Conservation (phyloP, 2,329 filamentous ascomycete genomes). For the Monosporascus cannonballus region DNA sequence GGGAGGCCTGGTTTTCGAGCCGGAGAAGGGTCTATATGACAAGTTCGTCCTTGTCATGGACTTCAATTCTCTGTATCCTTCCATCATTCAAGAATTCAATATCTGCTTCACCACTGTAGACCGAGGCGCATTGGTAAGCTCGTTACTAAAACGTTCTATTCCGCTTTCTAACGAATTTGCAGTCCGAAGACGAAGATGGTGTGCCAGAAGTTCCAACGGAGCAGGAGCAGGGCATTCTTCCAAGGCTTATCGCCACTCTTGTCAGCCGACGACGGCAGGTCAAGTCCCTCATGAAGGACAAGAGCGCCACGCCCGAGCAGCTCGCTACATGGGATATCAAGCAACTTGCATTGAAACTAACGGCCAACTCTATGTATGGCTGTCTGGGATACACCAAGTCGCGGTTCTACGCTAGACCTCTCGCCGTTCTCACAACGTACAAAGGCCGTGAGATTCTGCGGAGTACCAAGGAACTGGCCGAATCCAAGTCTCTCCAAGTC, state of each 20-base stretch:
- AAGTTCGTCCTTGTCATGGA: constrained; percentile 99
- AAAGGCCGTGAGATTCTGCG: constrained; percentile 96
- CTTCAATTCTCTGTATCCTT: constrained; percentile 98
- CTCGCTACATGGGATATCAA: constrained; percentile 97
- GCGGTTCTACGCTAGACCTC: constrained; percentile 89
- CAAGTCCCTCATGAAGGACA: constrained; percentile 95
- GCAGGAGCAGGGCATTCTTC: constrained; percentile 78
- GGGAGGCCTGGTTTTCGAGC: constrained; percentile 96
- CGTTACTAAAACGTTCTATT: background rate
- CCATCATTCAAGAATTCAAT: constrained; percentile 98
- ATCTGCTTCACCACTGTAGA: constrained; percentile 99
- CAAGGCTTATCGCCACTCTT: constrained; percentile 83
- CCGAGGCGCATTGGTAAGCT: constrained; percentile 60
- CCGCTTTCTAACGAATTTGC: constrained; percentile 25
- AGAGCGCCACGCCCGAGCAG: constrained; percentile 76
- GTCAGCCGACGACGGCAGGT: constrained; percentile 86
- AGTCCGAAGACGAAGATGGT: constrained; percentile 74
- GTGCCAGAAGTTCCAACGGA: constrained; percentile 81
- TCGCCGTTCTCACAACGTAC: constrained; percentile 92
- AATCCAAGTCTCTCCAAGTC: constrained; percentile 84
- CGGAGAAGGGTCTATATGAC: constrained; percentile 95
- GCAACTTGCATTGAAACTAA: constrained; percentile 92
- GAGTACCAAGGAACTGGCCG: constrained; percentile 92
- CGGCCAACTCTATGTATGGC: constrained; percentile 99
- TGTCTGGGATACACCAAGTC: constrained; percentile 96